A percentile compares a stretch with the other conserved stretches of the same genome.
These are phyloP conservation scores for Blastomyces emzantsi DNA, from an alignment of 2,329 filamentous ascomycete genomes.

Conservation along the genomic window DNA sequence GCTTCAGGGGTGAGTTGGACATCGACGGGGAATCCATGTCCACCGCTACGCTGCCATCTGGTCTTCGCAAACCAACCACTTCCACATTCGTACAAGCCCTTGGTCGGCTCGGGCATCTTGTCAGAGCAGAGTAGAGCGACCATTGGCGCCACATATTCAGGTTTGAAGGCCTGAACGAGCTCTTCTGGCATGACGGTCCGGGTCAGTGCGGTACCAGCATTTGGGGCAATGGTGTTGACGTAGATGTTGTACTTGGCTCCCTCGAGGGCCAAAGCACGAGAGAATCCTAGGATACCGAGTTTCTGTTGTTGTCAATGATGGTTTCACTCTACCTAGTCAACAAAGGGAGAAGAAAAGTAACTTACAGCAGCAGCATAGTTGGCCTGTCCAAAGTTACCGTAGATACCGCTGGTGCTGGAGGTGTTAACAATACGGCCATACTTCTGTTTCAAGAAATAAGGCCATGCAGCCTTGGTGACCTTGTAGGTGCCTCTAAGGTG, in stretches of 20 bases:
- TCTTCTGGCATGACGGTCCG: slow-evolving; percentile 90
- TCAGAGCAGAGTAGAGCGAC: slow-evolving; percentile 82
- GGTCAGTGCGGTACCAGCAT: slow-evolving; percentile 94
- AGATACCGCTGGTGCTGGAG: slow-evolving; percentile 92
- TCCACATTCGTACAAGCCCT: slow-evolving; percentile 86
- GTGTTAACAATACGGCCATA: slow-evolving; percentile 97
- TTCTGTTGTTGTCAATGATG: slow-evolving; percentile 45
- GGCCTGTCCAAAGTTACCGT: slow-evolving; percentile 97
- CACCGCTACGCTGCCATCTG: slow-evolving; percentile 87
- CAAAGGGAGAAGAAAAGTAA: slow-evolving; percentile 20
- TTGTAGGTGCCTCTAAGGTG: slow-evolving; percentile 95
- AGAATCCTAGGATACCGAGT: slow-evolving; percentile 90
- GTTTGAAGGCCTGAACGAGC: slow-evolving; percentile 98
- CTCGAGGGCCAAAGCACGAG: slow-evolving; percentile 82
- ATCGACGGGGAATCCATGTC: slow-evolving; percentile 85
- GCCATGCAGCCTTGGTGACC: slow-evolving; percentile 94
- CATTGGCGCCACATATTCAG: slow-evolving; percentile 91
- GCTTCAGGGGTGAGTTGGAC: slow-evolving; percentile 75
- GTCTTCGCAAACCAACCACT: slow-evolving; percentile 89
- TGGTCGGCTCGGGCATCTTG: slow-evolving; percentile 76
- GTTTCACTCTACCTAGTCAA: neutral
- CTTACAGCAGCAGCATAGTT: slow-evolving; percentile 87
- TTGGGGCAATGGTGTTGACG: slow-evolving; percentile 96
- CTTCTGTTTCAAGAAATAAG: slow-evolving; percentile 96
- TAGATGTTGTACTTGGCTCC: slow-evolving; percentile 96